Percentiles rank a stretch among this genome's conserved stretches.
phyloP scores from a whole-genome alignment of 1,284 basidiomycete species.

The Puccinia triticina region DNA sequence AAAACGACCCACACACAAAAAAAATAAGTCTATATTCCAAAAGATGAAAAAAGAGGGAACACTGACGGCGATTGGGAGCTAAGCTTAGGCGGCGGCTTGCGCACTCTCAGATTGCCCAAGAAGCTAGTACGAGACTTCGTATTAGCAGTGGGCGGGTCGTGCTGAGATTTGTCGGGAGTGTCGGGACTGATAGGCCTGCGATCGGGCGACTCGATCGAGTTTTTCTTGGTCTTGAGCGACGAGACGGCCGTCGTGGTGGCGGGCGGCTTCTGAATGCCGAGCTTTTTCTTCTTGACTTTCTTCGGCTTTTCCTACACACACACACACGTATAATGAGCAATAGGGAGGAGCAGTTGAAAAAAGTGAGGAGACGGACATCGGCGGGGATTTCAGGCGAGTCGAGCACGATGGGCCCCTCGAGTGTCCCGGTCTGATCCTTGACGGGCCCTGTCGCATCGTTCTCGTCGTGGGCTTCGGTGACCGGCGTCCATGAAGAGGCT shows the following conservation, averaged over 20 bases:
- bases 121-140: slow-evolving; percentile 41
- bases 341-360: neutral
- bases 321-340: neutral
- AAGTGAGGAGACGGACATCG: neutral
- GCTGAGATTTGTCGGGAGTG: slow-evolving; percentile 4
- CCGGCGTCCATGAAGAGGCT: slow-evolving; percentile 6
- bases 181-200: neutral
- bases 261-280: neutral
- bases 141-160: neutral
- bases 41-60: neutral
- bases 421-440: neutral
- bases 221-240: slow-evolving; percentile 14
- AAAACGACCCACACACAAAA: neutral
- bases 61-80: slow-evolving; percentile 16
- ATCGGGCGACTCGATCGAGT: slow-evolving; percentile 2
- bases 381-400: neutral
- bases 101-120: slow-evolving; percentile 32
- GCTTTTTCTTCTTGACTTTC: slow-evolving; percentile 23
- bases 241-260: slow-evolving; percentile 8
- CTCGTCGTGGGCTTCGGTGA: neutral
- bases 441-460: neutral
- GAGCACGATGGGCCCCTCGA: slow-evolving; percentile 13
- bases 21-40: neutral
- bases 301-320: slow-evolving; percentile 13
- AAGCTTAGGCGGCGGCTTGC: slow-evolving; percentile 36